Conservation (phyloP, 2,329 filamentous ascomycete species). For the Fusarium acutatum region DNA sequence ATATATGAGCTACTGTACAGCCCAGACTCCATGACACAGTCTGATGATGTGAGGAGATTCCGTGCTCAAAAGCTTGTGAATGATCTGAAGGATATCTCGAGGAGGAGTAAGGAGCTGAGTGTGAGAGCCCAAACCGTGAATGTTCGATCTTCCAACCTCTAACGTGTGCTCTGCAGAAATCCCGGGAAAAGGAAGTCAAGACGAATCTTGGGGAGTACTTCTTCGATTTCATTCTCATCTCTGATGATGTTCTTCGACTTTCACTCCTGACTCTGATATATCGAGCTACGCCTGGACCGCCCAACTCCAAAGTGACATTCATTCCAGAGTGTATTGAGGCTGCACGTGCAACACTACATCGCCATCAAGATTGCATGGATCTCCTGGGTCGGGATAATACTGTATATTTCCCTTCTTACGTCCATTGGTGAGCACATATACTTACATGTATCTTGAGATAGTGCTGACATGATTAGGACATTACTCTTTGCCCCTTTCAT, state of each 20-base stretch:
- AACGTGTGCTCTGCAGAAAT: neutral
- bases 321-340: constrained; percentile 53
- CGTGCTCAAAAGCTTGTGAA: constrained; percentile 45
- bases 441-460: no score
- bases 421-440: constrained; percentile 51
- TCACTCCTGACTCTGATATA: constrained; percentile 54
- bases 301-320: constrained; percentile 47
- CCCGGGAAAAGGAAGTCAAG: constrained; percentile 37
- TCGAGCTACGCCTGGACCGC: constrained; percentile 48
- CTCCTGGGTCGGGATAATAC: constrained; percentile 49
- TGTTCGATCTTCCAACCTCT: neutral
- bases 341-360: constrained; percentile 51
- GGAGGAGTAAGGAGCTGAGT: constrained; percentile 15
- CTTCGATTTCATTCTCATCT: constrained; percentile 48
- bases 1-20: constrained; percentile 65
- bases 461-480: constrained; percentile 46
- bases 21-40: constrained; percentile 50
- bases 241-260: constrained; percentile 53
- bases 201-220: constrained; percentile 42
- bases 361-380: constrained; percentile 52
- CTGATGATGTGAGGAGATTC: constrained; percentile 44
- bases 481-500: constrained; percentile 61
- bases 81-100: constrained; percentile 44
- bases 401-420: constrained; percentile 50
- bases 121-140: constrained; percentile 12